Base-by-base conservation (phyloP, 495 filamentous ascomycete species). In the Aspergillus ostianus region DNA sequence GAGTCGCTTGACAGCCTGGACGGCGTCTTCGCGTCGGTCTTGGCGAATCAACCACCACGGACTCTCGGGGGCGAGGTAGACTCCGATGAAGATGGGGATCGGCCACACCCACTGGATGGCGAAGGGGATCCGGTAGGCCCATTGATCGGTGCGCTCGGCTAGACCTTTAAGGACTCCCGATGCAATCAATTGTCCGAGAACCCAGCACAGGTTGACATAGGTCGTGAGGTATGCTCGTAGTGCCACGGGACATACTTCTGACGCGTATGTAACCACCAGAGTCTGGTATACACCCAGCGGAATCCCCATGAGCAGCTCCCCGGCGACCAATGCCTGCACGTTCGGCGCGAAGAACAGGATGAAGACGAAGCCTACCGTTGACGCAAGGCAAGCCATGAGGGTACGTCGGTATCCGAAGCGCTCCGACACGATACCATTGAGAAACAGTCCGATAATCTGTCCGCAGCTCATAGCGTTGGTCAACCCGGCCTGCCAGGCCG, bases 71-170 rank as follows among this genome's bases (percentile, higher is more conserved):
- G 84, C 85, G 29, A 88, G 81, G 32, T 75, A 76, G 64, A 86
- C 80, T 21, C 84, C 83, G 46, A 87, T 73, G 44, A 86, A 78
- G 12, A 90, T 78, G 4, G 87, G 87, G 2, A 86, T 68, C 0
- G 87, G 87, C 85, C 86, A 90, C 68, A 88, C 82, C 88, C 88
- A 91, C 69, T 91, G 88, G 5, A 89, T 68, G 10, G 81, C 83
- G 61, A 87, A 89, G 0, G 84, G 82, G 52, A 83, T 81, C 17
- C 82, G 74, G 65, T 85, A 87, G 5, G 77, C 78, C 83, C 83
- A 86, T 56, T 82, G 60, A 47, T 82, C 79, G 0, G 68, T 53
- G 8, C 77, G 71, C 9, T 67, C 68, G 23, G 81, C 62, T 66
- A 85, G 79, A 49, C 74, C 77, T 64, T 80, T 82, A 57, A 89